phyloP scores from a whole-genome alignment of 2,329 filamentous ascomycete genomes.

The Pyrenophora seminiperda region DNA sequence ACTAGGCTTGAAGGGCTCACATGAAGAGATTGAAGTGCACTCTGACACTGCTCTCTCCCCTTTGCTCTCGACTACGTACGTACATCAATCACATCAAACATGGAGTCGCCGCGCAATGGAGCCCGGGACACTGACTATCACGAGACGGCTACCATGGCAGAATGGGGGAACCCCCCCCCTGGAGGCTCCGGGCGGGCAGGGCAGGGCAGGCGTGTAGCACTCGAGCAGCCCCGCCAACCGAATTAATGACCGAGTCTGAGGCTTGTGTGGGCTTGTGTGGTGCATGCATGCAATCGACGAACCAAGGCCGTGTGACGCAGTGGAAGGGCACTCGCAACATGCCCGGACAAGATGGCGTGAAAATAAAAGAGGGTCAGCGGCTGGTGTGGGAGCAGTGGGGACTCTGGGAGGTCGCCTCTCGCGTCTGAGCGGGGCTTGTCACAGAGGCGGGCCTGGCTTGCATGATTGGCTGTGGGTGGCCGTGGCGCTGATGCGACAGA shows the following conservation, averaged over 20 bases:
- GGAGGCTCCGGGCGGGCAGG: not conserved
- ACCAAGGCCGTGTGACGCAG: slow-evolving; percentile 28
- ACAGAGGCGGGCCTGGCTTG: slow-evolving; percentile 30
- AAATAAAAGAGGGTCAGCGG: slow-evolving; percentile 18
- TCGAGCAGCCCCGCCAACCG: slow-evolving; percentile 18
- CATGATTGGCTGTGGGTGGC: slow-evolving; percentile 38
- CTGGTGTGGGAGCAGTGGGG: slow-evolving; percentile 1
- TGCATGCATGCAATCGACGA: slow-evolving; percentile 22
- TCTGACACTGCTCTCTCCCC: slow-evolving; percentile 4
- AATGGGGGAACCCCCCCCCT: slow-evolving; percentile 1
- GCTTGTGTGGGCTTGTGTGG: slow-evolving; percentile 33
- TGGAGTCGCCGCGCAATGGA: slow-evolving; percentile 7
- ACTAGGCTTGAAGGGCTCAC: slow-evolving; percentile 25
- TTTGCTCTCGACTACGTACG: too few species aligned
- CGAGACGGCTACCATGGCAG: slow-evolving; percentile 13
- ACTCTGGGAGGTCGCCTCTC: slow-evolving; percentile 20
- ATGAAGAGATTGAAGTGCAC: slow-evolving; percentile 14
- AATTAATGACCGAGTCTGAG: slow-evolving; percentile 30
- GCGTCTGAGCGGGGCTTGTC: slow-evolving; percentile 36
- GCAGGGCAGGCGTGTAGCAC: slow-evolving; percentile 5
- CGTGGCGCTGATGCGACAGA: slow-evolving; percentile 34
- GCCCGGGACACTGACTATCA: slow-evolving; percentile 6
- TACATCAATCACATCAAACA: slow-evolving; percentile 1
- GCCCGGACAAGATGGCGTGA: slow-evolving; percentile 26
- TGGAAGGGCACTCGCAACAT: slow-evolving; percentile 31